phyloP scores from a whole-genome alignment of 495 filamentous ascomycete genomes.

The Talaromyces proteolyticus region DNA sequence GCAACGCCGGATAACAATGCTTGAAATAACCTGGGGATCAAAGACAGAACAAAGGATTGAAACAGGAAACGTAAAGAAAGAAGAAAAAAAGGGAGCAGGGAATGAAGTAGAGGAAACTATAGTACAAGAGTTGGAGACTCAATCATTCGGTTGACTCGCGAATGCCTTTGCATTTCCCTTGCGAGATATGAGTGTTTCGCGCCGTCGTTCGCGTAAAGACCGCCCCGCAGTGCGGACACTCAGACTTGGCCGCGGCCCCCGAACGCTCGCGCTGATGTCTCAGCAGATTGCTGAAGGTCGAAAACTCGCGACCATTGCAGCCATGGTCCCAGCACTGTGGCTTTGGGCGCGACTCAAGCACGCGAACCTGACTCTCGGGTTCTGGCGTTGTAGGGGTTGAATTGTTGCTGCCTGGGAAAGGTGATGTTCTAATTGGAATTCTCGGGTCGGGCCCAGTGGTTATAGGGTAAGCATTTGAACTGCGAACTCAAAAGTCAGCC shows the following conservation, averaged over 20 bases:
- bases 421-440: conserved; percentile 20
- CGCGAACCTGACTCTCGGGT: conserved; percentile 51
- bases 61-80: too few species aligned
- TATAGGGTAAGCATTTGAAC: conserved; percentile 16
- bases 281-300: conserved; percentile 90
- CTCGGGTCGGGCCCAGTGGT: conserved; percentile 23
- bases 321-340: conserved; percentile 96
- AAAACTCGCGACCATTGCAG: conserved; percentile 90
- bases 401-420: conserved; percentile 9
- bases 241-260: conserved; percentile 78
- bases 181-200: conserved; percentile 78
- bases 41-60: too few species aligned
- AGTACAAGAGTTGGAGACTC: too few species aligned
- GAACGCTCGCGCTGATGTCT: conserved; percentile 93
- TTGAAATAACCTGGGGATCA: too few species aligned
- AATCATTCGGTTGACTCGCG: conserved; percentile 3
- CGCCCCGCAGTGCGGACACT: conserved; percentile 81
- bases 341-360: conserved; percentile 72
- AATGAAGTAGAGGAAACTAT: too few species aligned
- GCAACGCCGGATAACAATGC: too few species aligned
- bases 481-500: too few species aligned
- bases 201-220: conserved; percentile 91
- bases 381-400: conserved; percentile 21
- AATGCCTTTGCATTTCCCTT: conserved; percentile 77
- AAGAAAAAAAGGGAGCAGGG: too few species aligned